phyloP scores from a whole-genome alignment of 2,329 filamentous ascomycete species.

The Colletotrichum sublineola region DNA sequence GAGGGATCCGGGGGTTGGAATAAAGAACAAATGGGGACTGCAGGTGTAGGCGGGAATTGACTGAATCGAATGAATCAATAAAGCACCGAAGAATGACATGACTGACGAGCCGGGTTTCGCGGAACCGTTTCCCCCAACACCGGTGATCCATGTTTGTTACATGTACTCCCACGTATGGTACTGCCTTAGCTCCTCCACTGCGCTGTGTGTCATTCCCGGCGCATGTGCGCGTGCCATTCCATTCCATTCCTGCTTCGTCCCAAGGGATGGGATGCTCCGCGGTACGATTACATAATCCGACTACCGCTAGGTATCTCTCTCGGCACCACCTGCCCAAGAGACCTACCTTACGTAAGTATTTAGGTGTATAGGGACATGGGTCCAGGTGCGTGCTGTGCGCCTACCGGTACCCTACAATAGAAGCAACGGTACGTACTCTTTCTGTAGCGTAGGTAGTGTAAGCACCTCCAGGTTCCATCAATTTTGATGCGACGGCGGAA shows the following conservation, averaged over 20 bases:
- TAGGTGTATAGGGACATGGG: too few relatives aligned
- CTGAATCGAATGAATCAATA: background rate
- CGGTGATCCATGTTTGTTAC: background rate
- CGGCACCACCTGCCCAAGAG: too few relatives aligned
- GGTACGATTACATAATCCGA: constrained; percentile 26
- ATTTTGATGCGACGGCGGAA: constrained; percentile 7
- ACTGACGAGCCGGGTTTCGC: background rate
- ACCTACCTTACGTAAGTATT: too few relatives aligned
- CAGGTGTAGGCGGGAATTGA: background rate
- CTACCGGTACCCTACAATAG: too few relatives aligned
- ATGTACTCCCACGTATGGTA: too few relatives aligned
- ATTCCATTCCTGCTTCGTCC: background rate
- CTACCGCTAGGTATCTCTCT: too few relatives aligned
- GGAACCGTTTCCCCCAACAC: background rate
- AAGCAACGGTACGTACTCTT: background rate
- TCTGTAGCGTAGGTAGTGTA: too few relatives aligned
- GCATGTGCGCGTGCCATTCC: background rate
- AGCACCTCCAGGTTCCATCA: background rate
- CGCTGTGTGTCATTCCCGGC: constrained; percentile 16
- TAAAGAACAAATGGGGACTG: background rate
- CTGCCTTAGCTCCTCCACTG: too few relatives aligned
- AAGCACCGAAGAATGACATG: background rate
- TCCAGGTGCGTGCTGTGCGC: too few relatives aligned
- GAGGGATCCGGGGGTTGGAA: background rate
- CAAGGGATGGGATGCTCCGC: background rate